Percentiles rank a stretch among this genome's conserved stretches.
Conservation (phyloP, 805 yeast genomes). For the Ogataea philodendri region DNA sequence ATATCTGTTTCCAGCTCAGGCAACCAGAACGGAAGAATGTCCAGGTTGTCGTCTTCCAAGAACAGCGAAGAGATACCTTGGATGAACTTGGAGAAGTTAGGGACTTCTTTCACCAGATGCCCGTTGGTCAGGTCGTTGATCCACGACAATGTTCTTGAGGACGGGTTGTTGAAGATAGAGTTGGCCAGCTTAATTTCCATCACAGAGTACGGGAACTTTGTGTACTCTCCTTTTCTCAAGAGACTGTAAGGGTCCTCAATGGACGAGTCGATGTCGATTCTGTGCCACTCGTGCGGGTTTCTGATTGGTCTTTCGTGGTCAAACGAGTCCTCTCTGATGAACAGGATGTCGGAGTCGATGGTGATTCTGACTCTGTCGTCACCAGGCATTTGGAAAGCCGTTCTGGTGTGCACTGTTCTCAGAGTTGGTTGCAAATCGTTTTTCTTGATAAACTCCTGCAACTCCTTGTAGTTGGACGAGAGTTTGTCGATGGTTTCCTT, state of each 20-base stretch:
- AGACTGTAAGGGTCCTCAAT: slow-evolving; percentile 66
- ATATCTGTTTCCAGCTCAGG: slow-evolving; percentile 83
- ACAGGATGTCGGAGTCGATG: slow-evolving; percentile 83
- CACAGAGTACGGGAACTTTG: slow-evolving; percentile 81
- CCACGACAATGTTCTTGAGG: slow-evolving; percentile 59
- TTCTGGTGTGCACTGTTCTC: slow-evolving; percentile 83
- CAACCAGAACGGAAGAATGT: slow-evolving; percentile 91
- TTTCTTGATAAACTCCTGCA: slow-evolving; percentile 61
- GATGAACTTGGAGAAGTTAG: slow-evolving; percentile 86
- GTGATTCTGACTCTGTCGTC: slow-evolving; percentile 89
- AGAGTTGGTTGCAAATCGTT: slow-evolving; percentile 78
- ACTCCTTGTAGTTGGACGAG: slow-evolving; percentile 52
- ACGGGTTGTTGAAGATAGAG: slow-evolving; percentile 47
- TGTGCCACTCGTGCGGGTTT: slow-evolving; percentile 87
- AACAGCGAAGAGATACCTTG: slow-evolving; percentile 90
- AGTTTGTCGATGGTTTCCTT: slow-evolving; percentile 50
- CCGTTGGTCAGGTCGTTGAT: slow-evolving; percentile 79
- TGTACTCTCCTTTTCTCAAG: slow-evolving; percentile 80
- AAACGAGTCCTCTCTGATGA: slow-evolving; percentile 87
- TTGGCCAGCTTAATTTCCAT: slow-evolving; percentile 72
- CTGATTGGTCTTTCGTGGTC: slow-evolving; percentile 85
- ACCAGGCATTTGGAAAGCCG: slow-evolving; percentile 98
- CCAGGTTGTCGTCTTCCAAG: slow-evolving; percentile 87
- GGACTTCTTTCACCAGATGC: slow-evolving; percentile 88
- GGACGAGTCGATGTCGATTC: slow-evolving; percentile 82